Evolutionary conservation across 2,329 filamentous ascomycete species (phyloP), one percentile per base, ranked within the genome.

Genomic region (Dactylellina cionopaga): DNA sequence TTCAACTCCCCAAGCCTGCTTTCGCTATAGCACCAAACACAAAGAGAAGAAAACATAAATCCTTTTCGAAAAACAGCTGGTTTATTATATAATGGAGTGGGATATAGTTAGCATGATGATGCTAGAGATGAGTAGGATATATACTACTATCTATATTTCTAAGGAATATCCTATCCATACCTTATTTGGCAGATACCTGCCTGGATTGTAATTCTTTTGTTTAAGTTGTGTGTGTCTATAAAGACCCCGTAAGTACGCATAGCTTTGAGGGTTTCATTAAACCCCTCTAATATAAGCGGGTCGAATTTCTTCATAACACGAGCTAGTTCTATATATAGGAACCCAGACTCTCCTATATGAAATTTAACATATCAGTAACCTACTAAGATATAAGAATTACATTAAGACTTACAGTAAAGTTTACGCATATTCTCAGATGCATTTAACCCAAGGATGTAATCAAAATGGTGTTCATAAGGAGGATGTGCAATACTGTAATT

Each of bases 121-220:
- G 44, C 44, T 15, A 49, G 5, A 49, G n/a, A 49, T 31, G 25
- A 31, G 44, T 15, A 15, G 44, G 24, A 31, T 49, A 49, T 2
- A 49, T 7, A 17, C 10, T 31, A 10, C 44, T 49, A 11, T 49
- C 13, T 31, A 31, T 19, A 19, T 49, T n/a, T 47, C 43, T 29
- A 3, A n/a, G 44, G 25, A 49, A 49, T 49, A 9, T 31, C 25
- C 7, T 49, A 15, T 31, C 25, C 19, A 13, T 4, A 49, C 19
- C 25, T 49, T 17, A 49, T 49, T 49, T 49, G 25, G n/a, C n/a
- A 49, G 44, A 49, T 49, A 17, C 13, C 25, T n/a, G 44, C 44
- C 25, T 49, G 44, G 17, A 49, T 49, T 49, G 13, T 19, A 17
- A 31, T 31, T 31, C 44, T 49, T 31, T 31, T 49, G n/a, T 31